A percentile compares a stretch with the other conserved stretches of the same genome.
phyloP scores from a whole-genome alignment of 1,284 basidiomycete genomes.

The Melampsora larici-populina region DNA sequence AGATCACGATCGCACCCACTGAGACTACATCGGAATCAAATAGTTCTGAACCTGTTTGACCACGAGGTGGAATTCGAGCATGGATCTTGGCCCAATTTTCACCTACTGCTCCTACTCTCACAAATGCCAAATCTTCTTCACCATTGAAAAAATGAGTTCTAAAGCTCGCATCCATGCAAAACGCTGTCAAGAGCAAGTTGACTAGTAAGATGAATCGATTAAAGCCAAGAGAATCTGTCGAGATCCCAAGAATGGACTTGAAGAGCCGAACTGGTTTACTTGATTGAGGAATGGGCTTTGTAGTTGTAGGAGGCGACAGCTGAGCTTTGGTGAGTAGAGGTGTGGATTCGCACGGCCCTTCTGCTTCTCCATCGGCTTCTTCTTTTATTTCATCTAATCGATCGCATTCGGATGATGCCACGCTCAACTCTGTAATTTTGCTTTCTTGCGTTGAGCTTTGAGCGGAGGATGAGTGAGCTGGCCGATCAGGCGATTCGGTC shows the following conservation, averaged over 20 bases:
- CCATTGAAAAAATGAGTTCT: conserved; percentile 61
- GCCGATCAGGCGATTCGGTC: not conserved
- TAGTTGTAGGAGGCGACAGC: not conserved
- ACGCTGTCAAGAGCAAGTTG: conserved; percentile 61
- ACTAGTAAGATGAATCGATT: conserved; percentile 53
- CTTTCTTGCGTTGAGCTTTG: conserved; percentile 2
- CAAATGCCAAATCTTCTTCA: conserved; percentile 62
- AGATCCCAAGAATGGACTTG: conserved; percentile 45
- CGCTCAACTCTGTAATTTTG: not conserved
- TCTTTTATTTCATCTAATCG: no score
- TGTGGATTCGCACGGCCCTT: not conserved
- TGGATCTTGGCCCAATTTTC: conserved; percentile 66
- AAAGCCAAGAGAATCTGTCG: conserved; percentile 37
- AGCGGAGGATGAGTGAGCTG: not conserved
- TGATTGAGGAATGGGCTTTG: not conserved
- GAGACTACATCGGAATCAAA: not conserved
- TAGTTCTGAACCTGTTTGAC: not conserved
- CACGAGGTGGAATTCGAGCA: conserved; percentile 60
- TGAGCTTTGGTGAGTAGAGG: not conserved
- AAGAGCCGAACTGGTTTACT: conserved; percentile 39
- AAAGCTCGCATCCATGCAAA: conserved; percentile 59
- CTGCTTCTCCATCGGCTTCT: no score
- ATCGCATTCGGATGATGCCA: not conserved
- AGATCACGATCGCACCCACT: conserved; percentile 24
- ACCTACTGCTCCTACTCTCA: conserved; percentile 66